Evolutionary conservation across 2,329 filamentous ascomycete genomes (phyloP), one percentile per base, ranked within the genome.

Genomic region (Penicillium sp.): DNA sequence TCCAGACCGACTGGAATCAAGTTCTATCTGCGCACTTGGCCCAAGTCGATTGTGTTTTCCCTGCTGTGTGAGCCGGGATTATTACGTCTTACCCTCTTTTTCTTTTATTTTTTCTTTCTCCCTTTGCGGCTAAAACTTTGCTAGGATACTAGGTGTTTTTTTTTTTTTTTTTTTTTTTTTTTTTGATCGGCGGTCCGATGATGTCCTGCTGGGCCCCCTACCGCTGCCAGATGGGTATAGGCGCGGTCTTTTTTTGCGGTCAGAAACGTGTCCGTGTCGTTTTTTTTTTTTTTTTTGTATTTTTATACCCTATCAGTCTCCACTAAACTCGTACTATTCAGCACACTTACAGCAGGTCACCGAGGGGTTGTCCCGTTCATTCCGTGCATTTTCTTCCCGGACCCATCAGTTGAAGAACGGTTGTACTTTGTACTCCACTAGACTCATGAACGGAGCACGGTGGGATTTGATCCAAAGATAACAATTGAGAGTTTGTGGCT

Each of bases 151-250:
- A 18, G 13, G 9, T n/a, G 14, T 50, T 43, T 42, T 31, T 10
- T 10, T 29, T 39, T 6, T 4, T 29, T 10, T 31, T 4, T 24
- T n/a, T 24, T 18, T 35, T 40, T 32, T 7, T n/a, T n/a, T n/a
- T 37, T 46, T 11, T n/a, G 62, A 64, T 63, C 59, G 57, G 57
- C 62, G 43, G 38, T 48, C 52, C 47, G 34, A 63, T 64, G 62
- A 63, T 61, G 62, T 57, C 54, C 51, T 39, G 48, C 56, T 54
- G 53, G 52, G n/a, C n/a, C 32, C 42, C 48, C 40, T 53, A 18
- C 46, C 22, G 51, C 58, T 55, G 45, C 58, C 56, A 59, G 50
- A 59, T 57, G 3, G 18, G 29, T 22, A 52, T 37, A 31, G 38
- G 38, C 22, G 20, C 37, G 5, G 37, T 50, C 46, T 20, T 22